Evolutionary conservation across 2,329 filamentous ascomycete genomes (phyloP), one percentile per base, ranked within the genome.

Genomic region (Ophiostoma piceae): DNA sequence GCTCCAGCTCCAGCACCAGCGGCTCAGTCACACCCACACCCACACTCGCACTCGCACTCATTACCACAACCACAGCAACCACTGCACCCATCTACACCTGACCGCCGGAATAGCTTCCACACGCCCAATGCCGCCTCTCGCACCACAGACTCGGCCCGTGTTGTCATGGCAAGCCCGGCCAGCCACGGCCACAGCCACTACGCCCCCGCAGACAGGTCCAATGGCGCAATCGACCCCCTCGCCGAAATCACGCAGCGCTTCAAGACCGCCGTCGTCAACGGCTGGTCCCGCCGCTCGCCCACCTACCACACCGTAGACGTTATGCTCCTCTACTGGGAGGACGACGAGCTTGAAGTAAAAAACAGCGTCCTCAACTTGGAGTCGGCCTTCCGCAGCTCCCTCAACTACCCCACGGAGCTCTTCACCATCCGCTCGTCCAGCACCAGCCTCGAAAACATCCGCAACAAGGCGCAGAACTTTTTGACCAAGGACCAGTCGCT

Each of bases 271-370:
- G 72, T 73, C 8, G 35, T 26, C 19, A 68, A 67, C 6, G 71
- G 72, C 47, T 71, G 73, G 71, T 66, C 66, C 26, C 70, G 69
- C n/a, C 68, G 72, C 11, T 65, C 71, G 32, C 71, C 73, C 19
- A 72, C 72, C 0, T 74, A 74, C 43, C 60, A 47, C 16, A 43
- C 29, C 12, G 72, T 72, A 19, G 64, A 67, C 19, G 73, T 73
- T 11, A 37, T 74, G 51, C 39, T 74, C 2, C 6, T 74, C 32
- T 69, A 69, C 54, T 74, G 73, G 73, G 70, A 71, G 14, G 68
- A 71, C 14, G 73, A 74, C 60, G 54, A 43, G 22, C 5, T 2
- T 14, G 66, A 67, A 5, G 66, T 73, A 9, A 66, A 64, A 39
- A 29, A 22, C n/a, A 16, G 47, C 57, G 4, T 68, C 51, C 6